Base-by-base conservation (phyloP, 192 early-diverging fungal genomes). In the Rhizoclosmatium sp. region DNA sequence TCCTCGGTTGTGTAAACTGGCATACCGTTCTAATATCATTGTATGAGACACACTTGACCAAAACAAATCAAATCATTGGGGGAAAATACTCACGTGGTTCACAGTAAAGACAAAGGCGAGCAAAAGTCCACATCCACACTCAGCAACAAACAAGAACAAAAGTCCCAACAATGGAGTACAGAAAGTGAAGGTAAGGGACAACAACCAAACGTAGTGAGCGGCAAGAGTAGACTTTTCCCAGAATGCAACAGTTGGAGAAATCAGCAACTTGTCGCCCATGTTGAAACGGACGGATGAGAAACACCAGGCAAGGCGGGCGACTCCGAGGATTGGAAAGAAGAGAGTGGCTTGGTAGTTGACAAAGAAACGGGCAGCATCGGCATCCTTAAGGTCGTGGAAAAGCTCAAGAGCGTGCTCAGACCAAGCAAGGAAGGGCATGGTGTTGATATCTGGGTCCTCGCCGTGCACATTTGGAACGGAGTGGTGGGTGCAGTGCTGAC, bases 371-470 rank as follows among this genome's bases (percentile, higher is more conserved):
- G 86, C 78, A 49, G 92, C 78, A 48, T 81, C 68, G 45, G 78
- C 78, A 68, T 88, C 83, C 56, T 74, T 64, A 9, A 89, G n/a
- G 80, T 88, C 87, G 65, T 62, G 58, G 68, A 88, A 89, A 40
- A 82, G 74, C 45, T 91, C 88, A 19, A 89, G 80, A 69, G 88
- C 83, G 77, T 88, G 84, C 72, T 88, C 87, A 62, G 87, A 88
- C 94, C 94, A 95, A 65, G 92, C 91, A 61, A 95, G 86, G 46
- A 93, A 83, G 44, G 94, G 94, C 79, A 93, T 87, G 10, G 94
- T 95, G 83, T 92, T 85, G 71, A 95, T 95, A 82, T 95, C 94
- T 56, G 94, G 94, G 89, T 95, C 94, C 47, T 91, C 86, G 3
- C 84, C 83, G 79, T 93, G 92, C 59, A 95, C 88, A 79, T 95